A percentile compares a stretch with the other conserved stretches of the same genome.
phyloP scores from a whole-genome alignment of 2,329 filamentous ascomycete species.

The Aureobasidium sp. region DNA sequence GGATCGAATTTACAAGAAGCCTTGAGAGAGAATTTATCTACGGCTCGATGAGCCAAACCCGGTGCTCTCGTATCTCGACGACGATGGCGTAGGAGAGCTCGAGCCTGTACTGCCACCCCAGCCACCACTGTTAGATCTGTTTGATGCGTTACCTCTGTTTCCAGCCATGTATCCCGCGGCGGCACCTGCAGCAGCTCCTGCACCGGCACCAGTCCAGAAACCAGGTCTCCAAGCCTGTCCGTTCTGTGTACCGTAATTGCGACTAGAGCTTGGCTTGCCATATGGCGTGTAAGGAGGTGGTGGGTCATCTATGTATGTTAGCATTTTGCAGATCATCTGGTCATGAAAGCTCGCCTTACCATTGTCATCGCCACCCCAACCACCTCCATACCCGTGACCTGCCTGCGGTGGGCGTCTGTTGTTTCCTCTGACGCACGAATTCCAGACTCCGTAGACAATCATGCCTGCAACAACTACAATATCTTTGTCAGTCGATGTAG shows the following conservation, averaged over 20 bases:
- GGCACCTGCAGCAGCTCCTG: constrained; percentile 60
- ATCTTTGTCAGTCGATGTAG: neutral
- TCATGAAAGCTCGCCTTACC: constrained; percentile 17
- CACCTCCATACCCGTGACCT: constrained; percentile 32
- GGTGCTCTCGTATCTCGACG: constrained; percentile 25
- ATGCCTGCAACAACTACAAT: constrained; percentile 20
- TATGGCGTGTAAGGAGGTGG: constrained; percentile 40
- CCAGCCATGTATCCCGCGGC: constrained; percentile 60
- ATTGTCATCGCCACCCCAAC: constrained; percentile 34
- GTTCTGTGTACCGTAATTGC: constrained; percentile 14
- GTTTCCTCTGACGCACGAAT: constrained; percentile 13
- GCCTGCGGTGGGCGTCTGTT: constrained; percentile 18
- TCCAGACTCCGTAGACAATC: constrained; percentile 24
- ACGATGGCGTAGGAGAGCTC: constrained; percentile 18
- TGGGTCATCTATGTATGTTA: constrained; percentile 34
- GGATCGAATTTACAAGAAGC: neutral
- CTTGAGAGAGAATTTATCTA: constrained; percentile 14
- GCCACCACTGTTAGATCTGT: constrained; percentile 20
- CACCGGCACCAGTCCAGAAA: constrained; percentile 63
- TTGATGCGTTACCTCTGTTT: constrained; percentile 26
- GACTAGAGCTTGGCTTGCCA: constrained; percentile 6
- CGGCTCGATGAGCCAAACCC: constrained; percentile 28
- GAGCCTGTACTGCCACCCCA: constrained; percentile 15
- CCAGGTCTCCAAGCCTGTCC: constrained; percentile 57
- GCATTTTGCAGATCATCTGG: neutral